Evolutionary conservation across 2,329 filamentous ascomycete species (phyloP), one percentile per base, ranked within the genome.

Genomic region (Triangularia setosa): DNA sequence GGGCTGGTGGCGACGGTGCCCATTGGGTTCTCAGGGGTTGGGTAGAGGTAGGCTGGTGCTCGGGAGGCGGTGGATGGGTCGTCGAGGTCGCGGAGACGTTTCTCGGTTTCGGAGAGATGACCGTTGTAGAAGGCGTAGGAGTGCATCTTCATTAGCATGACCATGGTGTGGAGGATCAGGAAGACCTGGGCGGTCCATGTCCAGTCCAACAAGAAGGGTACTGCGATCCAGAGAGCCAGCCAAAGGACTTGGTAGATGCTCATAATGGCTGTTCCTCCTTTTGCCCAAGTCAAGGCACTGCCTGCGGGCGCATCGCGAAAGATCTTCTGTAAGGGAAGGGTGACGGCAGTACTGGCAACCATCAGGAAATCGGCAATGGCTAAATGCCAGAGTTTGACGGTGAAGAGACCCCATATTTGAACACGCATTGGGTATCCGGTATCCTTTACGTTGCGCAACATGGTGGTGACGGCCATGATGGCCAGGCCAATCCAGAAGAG

Each of bases 81-180:
- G 76, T 99, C 95, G 33, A 99, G 87, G 48, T 87, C 87, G 63
- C 85, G 86, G 12, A 99, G 83, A 11, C 92, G 89, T 73, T 90
- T 88, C 75, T 96, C 87, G 0, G 92, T 96, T 75, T 95, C 92
- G 70, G 90, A 91, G 16, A 99, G 82, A 76, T 99, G 95, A 11
- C 95, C 95, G 72, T 97, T 98, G 80, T 99, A 99, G 77, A 98
- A 99, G 24, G 92, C 91, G 74, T 97, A 99, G 5, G 93, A 97
- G 76, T 99, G 95, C 87, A 98, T 95, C 82, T 99, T 99, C 95
- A 99, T 99, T 59, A 97, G 87, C 21, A 99, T 83, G 7, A 92
- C 90, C 78, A 99, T 87, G 53, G 93, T 90, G 77, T 99, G 95
- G 33, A 99, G 82, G 11, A 93, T 90, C 71, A 99, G 86, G 76